These are phyloP conservation scores for Fusarium sp. DNA, from an alignment of 2,329 filamentous ascomycete genomes.

Conservation along the genomic window DNA sequence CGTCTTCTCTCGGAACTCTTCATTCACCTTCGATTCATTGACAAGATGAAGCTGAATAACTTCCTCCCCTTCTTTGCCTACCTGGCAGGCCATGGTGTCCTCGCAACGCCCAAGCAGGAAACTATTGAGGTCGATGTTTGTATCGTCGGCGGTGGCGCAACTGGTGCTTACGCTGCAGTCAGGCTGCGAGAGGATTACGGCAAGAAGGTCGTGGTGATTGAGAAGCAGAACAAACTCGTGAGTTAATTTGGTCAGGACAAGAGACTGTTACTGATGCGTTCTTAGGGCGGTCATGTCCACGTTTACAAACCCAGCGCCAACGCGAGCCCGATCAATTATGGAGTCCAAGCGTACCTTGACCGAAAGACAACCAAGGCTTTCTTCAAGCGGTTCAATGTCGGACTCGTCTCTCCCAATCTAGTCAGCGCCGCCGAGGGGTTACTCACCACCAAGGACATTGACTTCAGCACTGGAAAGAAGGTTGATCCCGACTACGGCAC, in stretches of 20 bases:
- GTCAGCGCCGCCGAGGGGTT: background rate
- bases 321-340: slow-evolving; percentile 18
- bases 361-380: slow-evolving; percentile 13
- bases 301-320: slow-evolving; percentile 3
- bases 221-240: slow-evolving; percentile 26
- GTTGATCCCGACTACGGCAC: slow-evolving; percentile 16
- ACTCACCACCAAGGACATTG: slow-evolving; percentile 1
- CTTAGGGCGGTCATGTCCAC: slow-evolving; percentile 31
- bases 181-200: slow-evolving; percentile 30
- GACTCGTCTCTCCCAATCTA: background rate
- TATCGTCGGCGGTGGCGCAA: slow-evolving; percentile 32
- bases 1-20: too few relatives aligned
- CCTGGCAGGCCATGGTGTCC: background rate
- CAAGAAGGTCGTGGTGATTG: slow-evolving; percentile 31
- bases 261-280: background rate
- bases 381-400: slow-evolving; percentile 29
- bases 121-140: slow-evolving; percentile 23
- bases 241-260: accelerated
- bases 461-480: slow-evolving; percentile 18
- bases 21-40: background rate
- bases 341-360: slow-evolving; percentile 27
- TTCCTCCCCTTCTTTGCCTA: background rate
- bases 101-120: background rate
- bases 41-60: background rate
- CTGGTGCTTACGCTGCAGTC: slow-evolving; percentile 32